phyloP scores from a whole-genome alignment of 495 filamentous ascomycete species.

The Aspergillus ostianus region DNA sequence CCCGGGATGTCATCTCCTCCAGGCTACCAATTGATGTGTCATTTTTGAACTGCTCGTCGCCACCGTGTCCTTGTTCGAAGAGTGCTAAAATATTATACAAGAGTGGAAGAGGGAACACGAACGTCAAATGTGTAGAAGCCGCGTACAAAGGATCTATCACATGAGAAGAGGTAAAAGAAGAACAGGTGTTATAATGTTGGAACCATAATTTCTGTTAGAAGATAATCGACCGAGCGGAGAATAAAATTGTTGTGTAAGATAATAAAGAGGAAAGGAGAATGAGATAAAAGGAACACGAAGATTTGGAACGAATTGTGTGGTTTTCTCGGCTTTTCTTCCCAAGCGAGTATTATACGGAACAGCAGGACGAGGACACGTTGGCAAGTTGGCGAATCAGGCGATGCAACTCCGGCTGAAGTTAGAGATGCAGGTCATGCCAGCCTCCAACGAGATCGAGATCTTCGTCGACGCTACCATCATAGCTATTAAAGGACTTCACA shows the following conservation, averaged over 20 bases:
- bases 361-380: conserved; percentile 2
- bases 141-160: conserved; percentile 4
- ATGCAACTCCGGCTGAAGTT: conserved; percentile 16
- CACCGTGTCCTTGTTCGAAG: conserved; percentile 16
- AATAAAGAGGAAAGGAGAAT: conserved; percentile 14
- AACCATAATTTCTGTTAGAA: not conserved
- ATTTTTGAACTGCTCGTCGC: conserved; percentile 24
- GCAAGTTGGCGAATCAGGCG: conserved; percentile 1
- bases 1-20: conserved; percentile 10
- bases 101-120: conserved; percentile 20
- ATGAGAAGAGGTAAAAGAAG: not conserved
- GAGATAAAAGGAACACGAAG: not conserved
- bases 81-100: conserved; percentile 24
- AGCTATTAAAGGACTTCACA: conserved; percentile 24
- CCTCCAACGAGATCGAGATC: conserved; percentile 89
- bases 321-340: conserved; percentile 7
- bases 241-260: not conserved
- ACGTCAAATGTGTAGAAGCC: conserved; percentile 13
- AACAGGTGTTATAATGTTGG: conserved; percentile 3
- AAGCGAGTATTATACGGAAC: conserved; percentile 9
- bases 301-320: not conserved
- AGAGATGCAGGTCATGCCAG: conserved; percentile 66
- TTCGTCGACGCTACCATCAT: conserved; percentile 62
- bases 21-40: conserved; percentile 15
- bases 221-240: conserved; percentile 1